Evolutionary conservation across 2,329 filamentous ascomycete genomes (phyloP), one percentile per base, ranked within the genome.

Genomic region (Chaetomiaceae sp.): DNA sequence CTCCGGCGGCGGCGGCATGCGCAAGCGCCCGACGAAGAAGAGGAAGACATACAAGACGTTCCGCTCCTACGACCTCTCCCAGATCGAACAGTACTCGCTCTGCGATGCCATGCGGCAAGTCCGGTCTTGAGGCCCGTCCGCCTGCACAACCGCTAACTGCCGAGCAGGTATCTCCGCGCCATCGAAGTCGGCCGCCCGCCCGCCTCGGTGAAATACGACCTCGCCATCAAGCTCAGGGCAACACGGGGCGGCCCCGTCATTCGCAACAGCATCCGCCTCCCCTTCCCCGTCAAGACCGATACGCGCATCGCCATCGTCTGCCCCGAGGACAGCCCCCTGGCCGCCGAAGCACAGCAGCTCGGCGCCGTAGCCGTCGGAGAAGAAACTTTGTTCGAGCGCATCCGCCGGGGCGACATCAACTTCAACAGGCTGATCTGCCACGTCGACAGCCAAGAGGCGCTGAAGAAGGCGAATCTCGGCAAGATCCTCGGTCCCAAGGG

Each of bases 381-480:
- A 67, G 87, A 95, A 37, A 82, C 85, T 2, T 77, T 99, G 4
- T 96, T 99, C 68, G 83, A 90, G 49, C 78, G 83, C 48, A 85
- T 99, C 57, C 79, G 76, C 59, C 71, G 81, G 45, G 91, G 88
- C 38, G 81, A 84, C 36, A 87, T 97, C 59, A 82, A 89, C 23
- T 99, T 97, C 68, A 94, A 97, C 69, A 80, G 89, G 51, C 87
- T 91, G 58, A 83, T 99, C 63, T 95, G 90, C 72, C 91, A 96
- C 70, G 78, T 80, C 47, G 83, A 89, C 63, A 91, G 85, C 62
- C 77, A 94, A 62, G 79, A 81, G 48, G 90, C 88, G 53, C 75
- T 99, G 65, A 87, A 86, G 68, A 91, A 94, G 75, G 87, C 91
- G 33, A 83, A 81, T 0, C 70, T 99, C 59, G 92, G 88, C 59